Percentiles rank a stretch among this genome's conserved stretches.
These are phyloP conservation scores for Trichoderma hamatum DNA, from an alignment of 2,329 filamentous ascomycete genomes.

Conservation along the genomic window DNA sequence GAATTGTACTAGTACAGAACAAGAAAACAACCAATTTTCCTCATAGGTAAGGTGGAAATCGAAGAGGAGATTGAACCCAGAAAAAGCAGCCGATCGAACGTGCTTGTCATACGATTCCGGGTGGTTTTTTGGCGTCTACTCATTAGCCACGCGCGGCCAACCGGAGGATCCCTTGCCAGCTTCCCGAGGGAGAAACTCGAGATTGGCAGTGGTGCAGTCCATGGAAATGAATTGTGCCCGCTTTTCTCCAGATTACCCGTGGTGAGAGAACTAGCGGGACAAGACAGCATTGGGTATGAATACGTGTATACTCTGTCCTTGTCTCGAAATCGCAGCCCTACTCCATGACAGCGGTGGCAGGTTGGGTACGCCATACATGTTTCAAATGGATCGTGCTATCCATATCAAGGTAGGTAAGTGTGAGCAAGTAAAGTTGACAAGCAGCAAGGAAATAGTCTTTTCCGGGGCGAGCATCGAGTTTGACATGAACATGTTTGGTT, in stretches of 20 bases:
- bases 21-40: not conserved
- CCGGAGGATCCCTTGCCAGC: conserved; percentile 2
- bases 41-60: not conserved
- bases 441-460: not conserved
- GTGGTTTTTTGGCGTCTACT: not conserved
- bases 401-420: not conserved
- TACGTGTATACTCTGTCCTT: not conserved
- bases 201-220: not conserved
- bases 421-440: not conserved
- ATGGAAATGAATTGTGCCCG: conserved; percentile 2
- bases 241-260: conserved; percentile 1
- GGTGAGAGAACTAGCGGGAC: not conserved
- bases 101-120: conserved; percentile 17
- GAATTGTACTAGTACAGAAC: not conserved
- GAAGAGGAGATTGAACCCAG: not conserved
- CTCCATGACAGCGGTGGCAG: not conserved
- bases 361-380: not conserved
- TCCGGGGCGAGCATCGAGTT: not conserved
- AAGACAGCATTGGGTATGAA: not conserved
- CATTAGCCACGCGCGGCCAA: not conserved
- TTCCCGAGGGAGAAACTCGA: not conserved
- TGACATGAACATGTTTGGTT: not conserved
- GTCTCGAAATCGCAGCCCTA: not conserved
- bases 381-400: not conserved
- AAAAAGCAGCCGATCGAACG: conserved; percentile 3